Evolutionary conservation across 257 asterid species (phyloP).

Genomic region (Lantana camara): DNA sequence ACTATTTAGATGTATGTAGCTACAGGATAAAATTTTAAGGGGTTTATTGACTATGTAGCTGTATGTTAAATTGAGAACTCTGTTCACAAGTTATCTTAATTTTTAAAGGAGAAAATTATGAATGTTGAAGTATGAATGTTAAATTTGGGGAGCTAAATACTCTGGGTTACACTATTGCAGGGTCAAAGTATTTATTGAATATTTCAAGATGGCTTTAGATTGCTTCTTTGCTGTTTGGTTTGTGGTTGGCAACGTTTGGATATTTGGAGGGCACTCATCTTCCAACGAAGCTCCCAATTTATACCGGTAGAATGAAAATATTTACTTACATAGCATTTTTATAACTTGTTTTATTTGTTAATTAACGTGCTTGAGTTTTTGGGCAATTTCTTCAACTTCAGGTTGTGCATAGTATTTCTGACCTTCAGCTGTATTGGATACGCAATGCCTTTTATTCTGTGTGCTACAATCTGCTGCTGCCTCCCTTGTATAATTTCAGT

Average conservation of each 20-base stretch:
- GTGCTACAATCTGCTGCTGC: slow-evolving; percentile 80
- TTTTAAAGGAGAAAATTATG: not conserved
- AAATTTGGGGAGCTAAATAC: slow-evolving; percentile 25
- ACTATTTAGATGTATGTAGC: too few species aligned
- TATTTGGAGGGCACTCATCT: slow-evolving; percentile 87
- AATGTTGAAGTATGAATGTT: not conserved
- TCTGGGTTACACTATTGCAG: slow-evolving; percentile 45
- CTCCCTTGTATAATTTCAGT: slow-evolving; percentile 76
- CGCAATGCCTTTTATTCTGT: slow-evolving; percentile 79
- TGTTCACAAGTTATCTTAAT: not conserved
- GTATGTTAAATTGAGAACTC: not conserved
- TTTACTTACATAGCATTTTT: not conserved
- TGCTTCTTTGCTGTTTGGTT: slow-evolving; percentile 97
- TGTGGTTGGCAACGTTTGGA: slow-evolving; percentile 95
- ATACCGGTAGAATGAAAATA: slow-evolving; percentile 56
- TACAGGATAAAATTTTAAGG: not conserved
- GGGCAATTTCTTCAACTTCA: slow-evolving; percentile 28
- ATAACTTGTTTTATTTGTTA: not conserved
- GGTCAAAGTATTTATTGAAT: slow-evolving; percentile 67
- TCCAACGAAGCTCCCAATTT: slow-evolving; percentile 76
- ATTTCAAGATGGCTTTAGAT: slow-evolving; percentile 91
- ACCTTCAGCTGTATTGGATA: slow-evolving; percentile 77
- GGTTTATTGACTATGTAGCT: not conserved
- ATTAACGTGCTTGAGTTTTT: not conserved
- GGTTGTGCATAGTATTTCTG: slow-evolving; percentile 77